These are phyloP conservation scores for Thielaviopsis musarum DNA, from an alignment of 2,329 filamentous ascomycete species.

Conservation along the genomic window DNA sequence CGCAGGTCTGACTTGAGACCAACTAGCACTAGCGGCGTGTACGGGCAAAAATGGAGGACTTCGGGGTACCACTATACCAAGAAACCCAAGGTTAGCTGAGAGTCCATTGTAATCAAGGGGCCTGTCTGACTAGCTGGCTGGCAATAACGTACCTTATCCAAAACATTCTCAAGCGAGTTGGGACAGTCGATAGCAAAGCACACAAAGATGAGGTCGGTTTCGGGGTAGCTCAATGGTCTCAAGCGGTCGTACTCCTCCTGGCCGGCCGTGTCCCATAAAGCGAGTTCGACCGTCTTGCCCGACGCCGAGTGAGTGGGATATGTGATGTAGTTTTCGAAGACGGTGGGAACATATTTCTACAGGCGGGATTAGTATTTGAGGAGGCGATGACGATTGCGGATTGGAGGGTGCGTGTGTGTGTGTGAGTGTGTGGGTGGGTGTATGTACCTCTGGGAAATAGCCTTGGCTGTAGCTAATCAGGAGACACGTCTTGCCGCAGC, in stretches of 20 bases:
- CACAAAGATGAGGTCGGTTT: slow-evolving; percentile 94
- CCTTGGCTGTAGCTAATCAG: slow-evolving; percentile 98
- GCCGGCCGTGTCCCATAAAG: slow-evolving; percentile 94
- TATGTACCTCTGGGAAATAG: slow-evolving; percentile 86
- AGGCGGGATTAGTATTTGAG: not conserved
- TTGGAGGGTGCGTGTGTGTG: slow-evolving; percentile 17
- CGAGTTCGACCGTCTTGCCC: slow-evolving; percentile 90
- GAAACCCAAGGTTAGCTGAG: not conserved
- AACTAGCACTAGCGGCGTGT: slow-evolving; percentile 86
- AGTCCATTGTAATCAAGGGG: not conserved
- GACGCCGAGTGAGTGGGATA: slow-evolving; percentile 76
- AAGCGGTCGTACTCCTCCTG: slow-evolving; percentile 98
- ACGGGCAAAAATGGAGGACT: slow-evolving; percentile 96
- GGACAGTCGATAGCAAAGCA: slow-evolving; percentile 99
- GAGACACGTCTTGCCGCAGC: slow-evolving; percentile 95
- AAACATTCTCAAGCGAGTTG: slow-evolving; percentile 92
- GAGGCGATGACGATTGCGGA: not conserved
- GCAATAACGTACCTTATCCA: slow-evolving; percentile 67
- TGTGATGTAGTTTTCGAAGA: slow-evolving; percentile 99
- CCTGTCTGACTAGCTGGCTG: not conserved
- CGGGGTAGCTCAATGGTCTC: slow-evolving; percentile 88
- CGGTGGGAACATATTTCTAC: slow-evolving; percentile 98
- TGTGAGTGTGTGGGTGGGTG: not conserved
- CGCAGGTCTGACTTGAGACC: slow-evolving; percentile 95
- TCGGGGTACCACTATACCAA: slow-evolving; percentile 81